A percentile compares a stretch with the other conserved stretches of the same genome.
phyloP scores from a whole-genome alignment of 78 protist species.

The Cavenderia fasciculata region DNA sequence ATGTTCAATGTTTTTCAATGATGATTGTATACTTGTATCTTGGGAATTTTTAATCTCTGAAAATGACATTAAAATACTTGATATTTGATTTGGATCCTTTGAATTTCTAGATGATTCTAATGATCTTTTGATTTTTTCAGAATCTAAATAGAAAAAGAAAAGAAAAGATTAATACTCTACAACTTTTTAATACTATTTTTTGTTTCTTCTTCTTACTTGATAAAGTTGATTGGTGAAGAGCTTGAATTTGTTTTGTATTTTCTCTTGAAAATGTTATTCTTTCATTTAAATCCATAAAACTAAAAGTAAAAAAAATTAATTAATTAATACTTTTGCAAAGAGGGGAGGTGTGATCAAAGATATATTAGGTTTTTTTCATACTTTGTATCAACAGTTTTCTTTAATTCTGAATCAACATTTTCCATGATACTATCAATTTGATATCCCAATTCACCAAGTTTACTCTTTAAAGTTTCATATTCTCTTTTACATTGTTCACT shows the following conservation, averaged over 20 bases:
- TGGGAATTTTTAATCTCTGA: slow-evolving; percentile 27
- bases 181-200: background rate
- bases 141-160: slow-evolving; percentile 10
- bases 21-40: background rate
- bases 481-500: slow-evolving; percentile 30
- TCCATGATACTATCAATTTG: background rate
- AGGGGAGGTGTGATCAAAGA: background rate
- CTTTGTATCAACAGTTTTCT: slow-evolving; percentile 1
- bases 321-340: background rate
- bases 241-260: slow-evolving; percentile 21
- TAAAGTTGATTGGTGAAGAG: slow-evolving; percentile 2
- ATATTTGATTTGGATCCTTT: slow-evolving; percentile 30
- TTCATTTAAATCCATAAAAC: background rate
- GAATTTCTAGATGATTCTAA: slow-evolving; percentile 5
- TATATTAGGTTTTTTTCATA: slow-evolving; percentile 1
- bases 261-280: slow-evolving; percentile 17
- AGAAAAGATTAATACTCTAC: background rate
- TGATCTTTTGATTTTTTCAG: slow-evolving; percentile 25
- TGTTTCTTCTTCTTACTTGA: slow-evolving; percentile 7
- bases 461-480: slow-evolving; percentile 6
- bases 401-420: slow-evolving; percentile 10
- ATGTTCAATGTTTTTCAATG: background rate
- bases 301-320: background rate
- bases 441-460: background rate
- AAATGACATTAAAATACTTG: slow-evolving; percentile 26